Base-by-base conservation (phyloP, 2,329 filamentous ascomycete genomes). In the Talaromyces sp. region DNA sequence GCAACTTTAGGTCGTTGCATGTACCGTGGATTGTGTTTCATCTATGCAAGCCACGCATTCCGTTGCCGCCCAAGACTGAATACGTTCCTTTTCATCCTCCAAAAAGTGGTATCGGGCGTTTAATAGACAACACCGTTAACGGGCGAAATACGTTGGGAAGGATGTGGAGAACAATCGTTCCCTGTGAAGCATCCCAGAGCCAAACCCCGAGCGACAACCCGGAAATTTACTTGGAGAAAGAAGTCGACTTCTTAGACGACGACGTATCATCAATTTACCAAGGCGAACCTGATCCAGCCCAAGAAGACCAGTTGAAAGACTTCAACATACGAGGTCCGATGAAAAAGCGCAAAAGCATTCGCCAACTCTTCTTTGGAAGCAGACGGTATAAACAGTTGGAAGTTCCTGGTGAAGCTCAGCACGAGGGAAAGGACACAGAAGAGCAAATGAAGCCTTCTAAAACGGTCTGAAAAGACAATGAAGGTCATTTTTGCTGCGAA, bases 11-110 rank as follows among this genome's bases (percentile, higher is more conserved):
- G 36, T 49, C 65, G n/a, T 32, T 69, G 17, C 36, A 56, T 9
- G 42, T 72, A 28, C 68, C 69, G 22, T 42, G 54, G 7, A 59
- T 65, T 9, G 65, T 65, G 28, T 65, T 62, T 28, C 64, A 65
- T 51, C 42, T 66, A 11, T 65, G 68, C 28, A 63, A 65, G 25
- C 32, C 54, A 15, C 58, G 47, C 2, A 22, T 13, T 25, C 63
- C 39, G 19, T 55, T 67, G 19, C 32, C 56, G 15, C 11, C 17
- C 17, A 39, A 39, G 8, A 39, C 53, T 13, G 62, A 58, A 25
- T 58, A 58, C 32, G 49, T 42, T 17, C 59, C 39, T 22, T 32
- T 33, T 8, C 25, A 62, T 27, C 27, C 17, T 4, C 44, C 44
- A 11, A 47, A 47, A 47, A 25, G 44, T 11, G 9, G 44, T 22